Evolutionary conservation across 768 basidiomycete species (phyloP), one percentile per base, ranked within the genome.

Genomic region (Collybia sordida): DNA sequence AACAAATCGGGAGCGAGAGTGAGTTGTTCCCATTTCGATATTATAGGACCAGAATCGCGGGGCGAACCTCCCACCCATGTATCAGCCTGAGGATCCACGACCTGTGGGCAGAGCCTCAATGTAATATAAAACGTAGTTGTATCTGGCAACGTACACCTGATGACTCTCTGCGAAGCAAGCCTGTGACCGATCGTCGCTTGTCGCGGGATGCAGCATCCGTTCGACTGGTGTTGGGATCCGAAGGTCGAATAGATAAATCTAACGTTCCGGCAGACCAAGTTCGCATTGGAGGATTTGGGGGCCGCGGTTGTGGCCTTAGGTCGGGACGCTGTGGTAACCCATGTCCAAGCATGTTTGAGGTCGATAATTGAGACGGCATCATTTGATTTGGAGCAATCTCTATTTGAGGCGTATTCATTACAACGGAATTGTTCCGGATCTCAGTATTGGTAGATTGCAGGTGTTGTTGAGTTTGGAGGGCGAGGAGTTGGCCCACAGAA

Each of bases 21-120:
- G 41, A 98, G 68, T 61, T 97, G 93, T 53, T 98, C 96, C 96
- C 96, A 98, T 70, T 98, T 98, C 47, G 92, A 88, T 41, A 97
- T 81, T 50, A 89, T 74, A 8, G 93, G 86, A 14, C 92, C 91
- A 52, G 71, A 73, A 60, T 90, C 90, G 53, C 89, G 86, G 63
- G 78, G 66, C 35, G 77, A 72, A 55, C 72, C 69, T 48, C 74
- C 69, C 38, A 74, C 67, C 78, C 81, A 80, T 52, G 73, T 77
- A 58, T 81, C 80, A 47, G 75, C 75, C 67, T 82, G 76, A 45
- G 71, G 62, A 59, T 86, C 85, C 52, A 80, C 60, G 35, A 80
- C 65, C 86, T 85, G 62, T 12, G 24, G 27, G 47, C 31, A 35
- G 44, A 19, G 51, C 51, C 22, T 41, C 24, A 36, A 27, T 24